These are phyloP conservation scores for Parasitella parasitica DNA, from an alignment of 371 early-diverging fungal species.

Conservation along the genomic window DNA sequence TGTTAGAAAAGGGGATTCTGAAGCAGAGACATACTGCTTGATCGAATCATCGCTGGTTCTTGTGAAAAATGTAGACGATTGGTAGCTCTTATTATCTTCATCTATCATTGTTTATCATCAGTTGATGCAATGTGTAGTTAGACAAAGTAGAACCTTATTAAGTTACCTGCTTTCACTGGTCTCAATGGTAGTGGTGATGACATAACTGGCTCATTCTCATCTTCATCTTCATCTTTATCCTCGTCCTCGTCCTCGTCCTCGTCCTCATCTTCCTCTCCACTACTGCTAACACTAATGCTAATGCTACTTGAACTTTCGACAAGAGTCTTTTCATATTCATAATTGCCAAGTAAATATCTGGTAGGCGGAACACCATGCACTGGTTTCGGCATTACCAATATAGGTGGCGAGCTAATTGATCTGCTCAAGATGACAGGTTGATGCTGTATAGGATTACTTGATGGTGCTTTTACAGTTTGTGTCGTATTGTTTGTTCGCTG, in stretches of 20 bases:
- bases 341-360: constrained; percentile 1
- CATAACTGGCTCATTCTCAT: not conserved
- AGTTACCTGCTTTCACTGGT: not conserved
- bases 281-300: not conserved
- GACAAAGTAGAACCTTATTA: not conserved
- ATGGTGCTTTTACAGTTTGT: not conserved
- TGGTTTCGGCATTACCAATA: constrained; percentile 21
- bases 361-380: constrained; percentile 17
- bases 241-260: not conserved
- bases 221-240: not conserved
- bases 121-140: not conserved
- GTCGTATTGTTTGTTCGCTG: not conserved
- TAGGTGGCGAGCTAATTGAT: constrained; percentile 18
- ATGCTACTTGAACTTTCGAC: constrained; percentile 1
- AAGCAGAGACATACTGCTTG: not conserved
- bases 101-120: not conserved
- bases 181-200: not conserved
- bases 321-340: constrained; percentile 19
- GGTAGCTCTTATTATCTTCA: not conserved
- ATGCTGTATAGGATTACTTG: not conserved
- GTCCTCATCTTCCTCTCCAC: not conserved
- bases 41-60: constrained; percentile 13
- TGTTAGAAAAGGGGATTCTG: constrained; percentile 11
- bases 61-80: not conserved
- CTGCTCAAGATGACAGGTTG: not conserved